Percentiles rank a stretch among this genome's conserved stretches.
phyloP scores from a whole-genome alignment of 345 rosid genomes.

The Crucihimalaya himalaica region DNA sequence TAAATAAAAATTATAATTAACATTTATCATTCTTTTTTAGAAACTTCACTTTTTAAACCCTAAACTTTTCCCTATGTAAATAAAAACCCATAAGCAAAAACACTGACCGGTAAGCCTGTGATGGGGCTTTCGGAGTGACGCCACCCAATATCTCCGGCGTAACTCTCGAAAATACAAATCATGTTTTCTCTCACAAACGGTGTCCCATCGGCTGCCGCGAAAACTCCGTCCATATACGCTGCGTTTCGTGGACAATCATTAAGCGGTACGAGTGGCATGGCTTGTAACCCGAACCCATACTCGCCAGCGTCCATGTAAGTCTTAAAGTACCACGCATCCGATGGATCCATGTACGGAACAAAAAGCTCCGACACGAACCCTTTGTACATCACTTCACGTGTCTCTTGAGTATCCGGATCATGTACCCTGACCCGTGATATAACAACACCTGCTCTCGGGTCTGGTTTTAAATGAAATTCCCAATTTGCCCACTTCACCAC shows the following conservation, averaged over 20 bases:
- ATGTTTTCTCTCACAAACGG: constrained; percentile 54
- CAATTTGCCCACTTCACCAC: constrained; percentile 69
- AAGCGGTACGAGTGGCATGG: constrained; percentile 58
- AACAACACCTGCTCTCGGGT: constrained; percentile 67
- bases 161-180: constrained; percentile 58
- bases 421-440: constrained; percentile 55
- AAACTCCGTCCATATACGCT: constrained; percentile 59
- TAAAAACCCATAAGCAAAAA: background rate
- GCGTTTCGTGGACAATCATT: constrained; percentile 67
- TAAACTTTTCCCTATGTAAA: background rate
- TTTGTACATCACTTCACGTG: constrained; percentile 67
- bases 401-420: constrained; percentile 52
- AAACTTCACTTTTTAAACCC: background rate
- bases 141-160: constrained; percentile 65
- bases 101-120: constrained; percentile 36
- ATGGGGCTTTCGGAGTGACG: constrained; percentile 57
- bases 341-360: constrained; percentile 75
- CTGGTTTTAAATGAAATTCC: constrained; percentile 69
- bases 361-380: constrained; percentile 67
- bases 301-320: constrained; percentile 76
- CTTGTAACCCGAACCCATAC: constrained; percentile 52
- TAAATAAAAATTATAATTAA: background rate
- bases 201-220: constrained; percentile 49
- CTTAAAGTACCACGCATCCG: constrained; percentile 69
- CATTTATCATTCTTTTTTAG: background rate